Evolutionary conservation across 768 basidiomycete genomes (phyloP), one percentile per base, ranked within the genome.

Genomic region (Kwoniella sp.): DNA sequence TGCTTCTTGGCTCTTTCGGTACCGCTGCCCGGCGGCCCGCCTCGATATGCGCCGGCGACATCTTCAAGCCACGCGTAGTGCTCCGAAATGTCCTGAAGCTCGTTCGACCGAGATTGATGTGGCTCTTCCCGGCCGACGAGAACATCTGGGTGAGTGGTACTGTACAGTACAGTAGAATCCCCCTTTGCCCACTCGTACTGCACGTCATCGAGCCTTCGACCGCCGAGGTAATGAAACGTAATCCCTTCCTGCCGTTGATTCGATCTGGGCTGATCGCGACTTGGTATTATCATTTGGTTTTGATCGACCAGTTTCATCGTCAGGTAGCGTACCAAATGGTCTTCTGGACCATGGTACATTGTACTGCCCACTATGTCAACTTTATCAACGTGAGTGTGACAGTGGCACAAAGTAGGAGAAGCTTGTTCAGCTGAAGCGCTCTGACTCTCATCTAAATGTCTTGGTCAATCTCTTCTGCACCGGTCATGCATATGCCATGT

Each of bases 291-390:
- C 13, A 34, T 34, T 34, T 13, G 7, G 34, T 34, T 5, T 13
- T 34, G 34, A 34, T 45, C 8, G 11, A 45, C 5, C 64, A 70
- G 77, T 77, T 79, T 85, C 93, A 96, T 81, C 85, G 92, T 63
- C 92, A 94, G 77, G 90, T 95, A 50, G 93, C 93, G 20, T 97
- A 96, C 80, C 90, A 90, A 7, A 88, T 94, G 86, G 89, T 91
- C 2, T 93, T 95, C 41, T 76, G 67, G 67, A 72, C 70, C 9
- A 89, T 92, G 86, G 89, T 95, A 0, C 93, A 97, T 81, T 90
- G 90, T 4, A 94, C 93, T 4, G 90, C 92, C 9, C 93, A 95
- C 82, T 95, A 68, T 59, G 59, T 66, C 45, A 66, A 69, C 57
- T 72, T 68, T 28, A 71, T 74, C 61, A 71, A 71, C 41, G 73